Conservation (phyloP, 2,329 filamentous ascomycete species). For the Penicillium italicum region DNA sequence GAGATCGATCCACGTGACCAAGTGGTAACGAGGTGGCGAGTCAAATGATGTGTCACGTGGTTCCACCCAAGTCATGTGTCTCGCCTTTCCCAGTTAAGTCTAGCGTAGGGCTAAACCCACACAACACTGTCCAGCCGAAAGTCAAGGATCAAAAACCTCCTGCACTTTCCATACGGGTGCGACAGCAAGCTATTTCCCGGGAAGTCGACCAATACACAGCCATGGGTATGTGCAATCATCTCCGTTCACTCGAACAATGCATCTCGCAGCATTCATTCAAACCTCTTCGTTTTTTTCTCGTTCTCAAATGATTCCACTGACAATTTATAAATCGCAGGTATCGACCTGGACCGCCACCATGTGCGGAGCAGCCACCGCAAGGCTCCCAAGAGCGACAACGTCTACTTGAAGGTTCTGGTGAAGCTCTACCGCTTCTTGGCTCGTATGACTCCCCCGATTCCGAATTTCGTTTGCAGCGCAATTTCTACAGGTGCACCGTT, state of each 20-base stretch:
- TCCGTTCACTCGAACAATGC: neutral
- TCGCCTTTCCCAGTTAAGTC: slow-evolving; percentile 18
- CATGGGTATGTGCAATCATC: slow-evolving; percentile 40
- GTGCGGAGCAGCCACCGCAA: slow-evolving; percentile 72
- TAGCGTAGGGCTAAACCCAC: slow-evolving; percentile 47
- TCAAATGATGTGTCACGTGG: neutral
- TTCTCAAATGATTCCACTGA: slow-evolving; percentile 12
- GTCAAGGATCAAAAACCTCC: slow-evolving; percentile 39
- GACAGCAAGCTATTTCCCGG: slow-evolving; percentile 41
- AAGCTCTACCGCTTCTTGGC: slow-evolving; percentile 98
- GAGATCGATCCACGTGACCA: neutral
- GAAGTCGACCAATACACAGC: slow-evolving; percentile 41
- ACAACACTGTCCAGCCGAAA: slow-evolving; percentile 41
- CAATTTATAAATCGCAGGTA: slow-evolving; percentile 39
- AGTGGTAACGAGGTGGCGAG: neutral
- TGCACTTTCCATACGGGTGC: slow-evolving; percentile 39
- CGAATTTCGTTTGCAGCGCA: slow-evolving; percentile 9
- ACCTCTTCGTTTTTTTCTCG: neutral
- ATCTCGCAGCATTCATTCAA: neutral
- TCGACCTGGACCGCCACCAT: slow-evolving; percentile 60
- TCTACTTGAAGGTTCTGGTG: slow-evolving; percentile 94
- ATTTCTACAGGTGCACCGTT: slow-evolving; percentile 5
- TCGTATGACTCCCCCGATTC: slow-evolving; percentile 54
- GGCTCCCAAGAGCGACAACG: slow-evolving; percentile 97
- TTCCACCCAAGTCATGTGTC: slow-evolving; percentile 7